These are phyloP conservation scores for Diplocarpon mali DNA, from an alignment of 2,329 filamentous ascomycete genomes.

Conservation along the genomic window DNA sequence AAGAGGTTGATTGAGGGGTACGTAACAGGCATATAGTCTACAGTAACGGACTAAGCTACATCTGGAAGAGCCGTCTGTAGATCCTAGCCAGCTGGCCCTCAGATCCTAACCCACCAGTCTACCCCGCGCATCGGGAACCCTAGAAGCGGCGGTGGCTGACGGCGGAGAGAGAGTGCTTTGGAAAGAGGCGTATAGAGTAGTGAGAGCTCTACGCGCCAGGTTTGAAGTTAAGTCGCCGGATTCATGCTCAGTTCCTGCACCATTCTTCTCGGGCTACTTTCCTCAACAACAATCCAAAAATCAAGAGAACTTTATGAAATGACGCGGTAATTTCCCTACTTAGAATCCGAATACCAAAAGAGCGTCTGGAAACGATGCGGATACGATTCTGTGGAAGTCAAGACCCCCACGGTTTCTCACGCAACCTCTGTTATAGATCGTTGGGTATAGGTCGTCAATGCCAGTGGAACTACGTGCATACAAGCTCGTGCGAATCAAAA, in stretches of 20 bases:
- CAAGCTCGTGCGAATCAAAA: neutral
- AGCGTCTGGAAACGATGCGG: neutral
- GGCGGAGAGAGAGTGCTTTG: no score
- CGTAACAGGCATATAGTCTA: neutral
- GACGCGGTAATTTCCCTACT: no score
- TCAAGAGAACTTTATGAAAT: no score
- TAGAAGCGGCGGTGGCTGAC: neutral
- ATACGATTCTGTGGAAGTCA: neutral
- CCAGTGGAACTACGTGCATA: neutral
- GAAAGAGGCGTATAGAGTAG: neutral
- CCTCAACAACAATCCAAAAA: no score
- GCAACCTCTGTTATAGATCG: no score
- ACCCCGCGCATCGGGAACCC: conserved; percentile 3
- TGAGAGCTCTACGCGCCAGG: no score
- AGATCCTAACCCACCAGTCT: neutral
- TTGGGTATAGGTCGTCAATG: no score
- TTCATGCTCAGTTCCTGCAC: no score
- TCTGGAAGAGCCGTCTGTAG: neutral
- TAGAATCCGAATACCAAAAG: neutral
- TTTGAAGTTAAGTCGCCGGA: no score
- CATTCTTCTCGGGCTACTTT: no score
- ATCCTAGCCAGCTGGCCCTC: neutral
- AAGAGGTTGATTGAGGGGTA: neutral
- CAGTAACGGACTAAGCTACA: neutral
- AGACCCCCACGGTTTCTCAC: neutral